Base-by-base conservation (phyloP, 345 rosid genomes). In the Sapria himalayana region DNA sequence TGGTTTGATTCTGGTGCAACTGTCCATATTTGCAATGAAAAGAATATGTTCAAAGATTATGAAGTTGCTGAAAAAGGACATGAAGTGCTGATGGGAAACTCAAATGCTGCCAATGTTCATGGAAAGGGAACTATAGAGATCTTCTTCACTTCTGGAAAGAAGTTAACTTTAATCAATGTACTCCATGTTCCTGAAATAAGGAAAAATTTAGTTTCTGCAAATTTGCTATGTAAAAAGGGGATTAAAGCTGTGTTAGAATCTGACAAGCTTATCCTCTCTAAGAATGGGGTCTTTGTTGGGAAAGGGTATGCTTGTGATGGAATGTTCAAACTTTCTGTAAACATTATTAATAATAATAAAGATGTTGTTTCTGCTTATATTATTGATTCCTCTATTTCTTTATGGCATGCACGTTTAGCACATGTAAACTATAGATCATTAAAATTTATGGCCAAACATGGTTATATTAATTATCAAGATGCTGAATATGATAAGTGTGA, bases 331-430 rank as follows among this genome's bases (percentile, higher is more conserved):
- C 7, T 10, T n/a, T n/a, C n/a, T n/a, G n/a, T n/a, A n/a, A n/a
- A n/a, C 0, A 33, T 0, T 38, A 38, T 27, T 48, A 48, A 48
- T 37, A 12, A 27, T n/a, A 15, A 25, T 22, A 11, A 13, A 24
- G n/a, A n/a, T n/a, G n/a, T n/a, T n/a, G n/a, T n/a, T n/a, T 22
- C 4, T 35, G 15, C 27, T 43, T 51, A 51, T 18, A 18, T 43
- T 5, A 8, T 24, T 43, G 56, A 24, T 0, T 35, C 3, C 7
- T 39, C 49, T 33, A 25, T 19, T 17, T 14, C 23, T 6, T 41
- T 51, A 24, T 43, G 49, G 29, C 37, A 51, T 42, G 20, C 19
- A 33, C 12, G 49, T 17, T 35, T 43, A 16, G 16, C 9, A 31
- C 33, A 50, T 31, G 4, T 31, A 4, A 16, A 23, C 17, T 39